Percentiles rank a stretch among this genome's conserved stretches.
phyloP scores from a whole-genome alignment of 1,139 yeast species.

The Candida anutae region DNA sequence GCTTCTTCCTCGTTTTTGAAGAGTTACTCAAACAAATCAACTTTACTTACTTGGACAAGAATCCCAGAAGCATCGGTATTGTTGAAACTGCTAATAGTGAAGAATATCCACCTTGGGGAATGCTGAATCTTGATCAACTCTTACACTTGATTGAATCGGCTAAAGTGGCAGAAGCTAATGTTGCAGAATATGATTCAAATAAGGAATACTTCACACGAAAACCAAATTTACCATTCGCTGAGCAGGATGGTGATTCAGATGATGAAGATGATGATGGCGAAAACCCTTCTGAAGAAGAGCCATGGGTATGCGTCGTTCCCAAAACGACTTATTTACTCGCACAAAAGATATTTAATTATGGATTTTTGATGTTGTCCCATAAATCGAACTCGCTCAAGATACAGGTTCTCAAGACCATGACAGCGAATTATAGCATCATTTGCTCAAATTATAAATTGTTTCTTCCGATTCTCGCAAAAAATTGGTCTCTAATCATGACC shows the following conservation, averaged over 20 bases:
- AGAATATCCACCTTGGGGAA: constrained; percentile 48
- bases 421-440: constrained; percentile 49
- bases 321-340: constrained; percentile 47
- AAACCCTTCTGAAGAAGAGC: constrained; percentile 11
- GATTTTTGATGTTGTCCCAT: constrained; percentile 65
- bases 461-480: constrained; percentile 58
- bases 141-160: constrained; percentile 26
- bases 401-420: constrained; percentile 48
- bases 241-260: constrained; percentile 32
- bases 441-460: constrained; percentile 52
- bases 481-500: constrained; percentile 51
- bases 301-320: constrained; percentile 64
- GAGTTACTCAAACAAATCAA: constrained; percentile 52
- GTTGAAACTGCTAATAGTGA: background rate
- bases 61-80: too few species aligned
- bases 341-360: constrained; percentile 58
- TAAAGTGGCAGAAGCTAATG: too few species aligned
- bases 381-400: constrained; percentile 49
- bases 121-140: constrained; percentile 31
- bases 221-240: constrained; percentile 28
- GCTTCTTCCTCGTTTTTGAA: constrained; percentile 65
- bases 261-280: constrained; percentile 30
- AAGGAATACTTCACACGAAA: constrained; percentile 28
- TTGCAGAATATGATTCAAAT: constrained; percentile 20
- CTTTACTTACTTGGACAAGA: constrained; percentile 24